A percentile compares a stretch with the other conserved stretches of the same genome.
Evolutionary conservation across 2,329 filamentous ascomycete species (phyloP).

Genomic region (Alternaria sp.): DNA sequence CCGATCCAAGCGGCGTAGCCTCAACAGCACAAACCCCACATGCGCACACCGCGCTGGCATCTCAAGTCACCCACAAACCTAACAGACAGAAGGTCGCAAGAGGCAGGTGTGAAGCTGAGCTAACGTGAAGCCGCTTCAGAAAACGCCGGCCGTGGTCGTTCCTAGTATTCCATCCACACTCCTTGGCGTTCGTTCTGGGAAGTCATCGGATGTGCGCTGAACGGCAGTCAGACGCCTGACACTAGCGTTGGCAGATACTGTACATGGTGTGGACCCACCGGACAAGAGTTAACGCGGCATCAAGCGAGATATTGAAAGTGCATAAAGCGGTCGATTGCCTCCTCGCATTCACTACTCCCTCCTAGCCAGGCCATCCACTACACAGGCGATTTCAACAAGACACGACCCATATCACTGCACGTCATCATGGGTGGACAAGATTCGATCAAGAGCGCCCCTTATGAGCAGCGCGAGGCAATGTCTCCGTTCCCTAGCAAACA

Average conservation of each 20-base stretch:
- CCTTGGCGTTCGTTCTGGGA: not conserved
- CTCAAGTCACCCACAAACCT: not conserved
- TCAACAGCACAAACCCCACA: conserved; percentile 8
- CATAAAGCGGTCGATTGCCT: conserved; percentile 9
- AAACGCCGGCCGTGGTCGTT: not conserved
- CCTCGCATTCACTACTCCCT: not conserved
- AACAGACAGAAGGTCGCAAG: not conserved
- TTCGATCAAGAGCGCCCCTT: conserved; percentile 25
- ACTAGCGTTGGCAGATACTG: conserved; percentile 12
- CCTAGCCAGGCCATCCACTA: not conserved
- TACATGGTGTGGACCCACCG: conserved; percentile 11
- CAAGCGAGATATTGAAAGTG: conserved; percentile 5
- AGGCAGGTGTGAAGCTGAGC: not conserved
- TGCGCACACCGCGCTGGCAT: not conserved
- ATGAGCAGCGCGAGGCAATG: conserved; percentile 30
- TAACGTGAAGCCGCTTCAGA: not conserved
- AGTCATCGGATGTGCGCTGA: not conserved
- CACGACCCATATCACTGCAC: conserved; percentile 2
- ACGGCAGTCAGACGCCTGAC: conserved; percentile 6
- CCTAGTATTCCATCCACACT: not conserved
- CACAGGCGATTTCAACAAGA: conserved; percentile 3
- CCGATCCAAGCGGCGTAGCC: conserved; percentile 5
- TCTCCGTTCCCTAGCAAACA: conserved; percentile 18
- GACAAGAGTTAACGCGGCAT: conserved; percentile 8
- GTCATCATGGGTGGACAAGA: conserved; percentile 21